Base-by-base conservation (phyloP, 108 stramenopile species). In the Cyclotella choctawhatcheeana region DNA sequence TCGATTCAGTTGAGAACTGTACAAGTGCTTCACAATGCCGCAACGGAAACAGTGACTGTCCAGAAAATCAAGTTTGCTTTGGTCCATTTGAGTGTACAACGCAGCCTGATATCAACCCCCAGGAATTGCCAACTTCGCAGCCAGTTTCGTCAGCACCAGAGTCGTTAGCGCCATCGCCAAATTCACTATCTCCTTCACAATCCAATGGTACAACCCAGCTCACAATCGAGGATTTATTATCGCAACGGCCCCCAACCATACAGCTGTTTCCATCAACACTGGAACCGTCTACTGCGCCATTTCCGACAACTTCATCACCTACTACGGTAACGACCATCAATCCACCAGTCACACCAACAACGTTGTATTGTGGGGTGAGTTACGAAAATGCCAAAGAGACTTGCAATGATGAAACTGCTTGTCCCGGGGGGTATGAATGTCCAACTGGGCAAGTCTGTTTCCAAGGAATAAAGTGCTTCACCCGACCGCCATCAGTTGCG, bases 1-100 rank as follows among this genome's bases (percentile, higher is more conserved):
- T 44, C 34, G 26, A 43, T 3, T 32, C 67, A 18, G 43, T 69
- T 58, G 35, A 18, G 2, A 56, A 37, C 29, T 69, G 67, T 43
- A 69, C 17, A 8, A 20, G 1, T 27, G 25, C 25, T 14, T 37
- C 29, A n/a, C 21, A 26, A 2, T 69, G 67, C 40, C 67, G 54
- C 22, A 56, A 44, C 17, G 67, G 67, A 13, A 69, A 69, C n/a
- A 29, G 52, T n/a, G 67, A 69, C 40, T 69, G 67, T 29, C 55
- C 67, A 18, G 51, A 25, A 12, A 29, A 52, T 24, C 40, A 69
- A 56, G 55, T 56, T 55, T 69, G 67, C 55, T 69, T 69, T 29
- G 67, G 51, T 1, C 34, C 51, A 0, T 33, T 69, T 56, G 67
- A 69, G 32, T 69, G 67, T 18, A 25, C 24, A 16, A 6, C 43